phyloP scores from a whole-genome alignment of 495 filamentous ascomycete genomes.

The Monascus purpureus region DNA sequence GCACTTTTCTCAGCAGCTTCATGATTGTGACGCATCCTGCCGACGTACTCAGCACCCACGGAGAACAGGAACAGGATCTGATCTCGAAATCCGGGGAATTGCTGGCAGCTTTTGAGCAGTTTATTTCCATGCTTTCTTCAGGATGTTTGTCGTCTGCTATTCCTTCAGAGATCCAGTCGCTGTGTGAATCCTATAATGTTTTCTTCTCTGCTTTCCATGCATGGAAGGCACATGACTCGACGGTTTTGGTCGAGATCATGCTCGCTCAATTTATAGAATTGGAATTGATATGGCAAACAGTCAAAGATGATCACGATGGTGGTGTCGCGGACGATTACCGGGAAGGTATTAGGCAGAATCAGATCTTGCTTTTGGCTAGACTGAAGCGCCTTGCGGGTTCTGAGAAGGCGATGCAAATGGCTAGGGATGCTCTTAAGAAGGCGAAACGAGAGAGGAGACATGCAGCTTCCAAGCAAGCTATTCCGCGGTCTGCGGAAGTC shows the following conservation, averaged over 20 bases:
- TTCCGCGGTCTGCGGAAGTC: slow-evolving; percentile 31
- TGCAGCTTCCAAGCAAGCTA: slow-evolving; percentile 44
- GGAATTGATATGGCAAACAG: slow-evolving; percentile 90
- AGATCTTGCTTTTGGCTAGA: slow-evolving; percentile 72
- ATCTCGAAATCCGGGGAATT: slow-evolving; percentile 80
- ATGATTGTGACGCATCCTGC: slow-evolving; percentile 84
- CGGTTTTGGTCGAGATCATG: slow-evolving; percentile 85
- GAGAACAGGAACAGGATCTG: slow-evolving; percentile 77
- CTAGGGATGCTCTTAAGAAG: slow-evolving; percentile 69
- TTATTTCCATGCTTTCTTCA: slow-evolving; percentile 45
- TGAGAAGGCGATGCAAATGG: slow-evolving; percentile 67
- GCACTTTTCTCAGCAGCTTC: slow-evolving; percentile 86
- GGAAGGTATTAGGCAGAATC: slow-evolving; percentile 87
- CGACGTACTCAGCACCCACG: slow-evolving; percentile 79
- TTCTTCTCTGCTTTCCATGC: slow-evolving; percentile 88
- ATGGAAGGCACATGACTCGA: slow-evolving; percentile 89
- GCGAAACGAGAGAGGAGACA: slow-evolving; percentile 54
- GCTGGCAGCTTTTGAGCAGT: slow-evolving; percentile 68
- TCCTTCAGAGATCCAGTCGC: slow-evolving; percentile 28
- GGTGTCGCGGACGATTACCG: slow-evolving; percentile 79
- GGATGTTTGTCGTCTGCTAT: slow-evolving; percentile 26
- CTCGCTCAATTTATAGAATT: slow-evolving; percentile 88
- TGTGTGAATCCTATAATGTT: slow-evolving; percentile 52
- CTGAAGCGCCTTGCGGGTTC: slow-evolving; percentile 82
- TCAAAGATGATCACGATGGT: slow-evolving; percentile 79